phyloP scores from a whole-genome alignment of 139 green algal genomes.

The Dunaliella primolecta region DNA sequence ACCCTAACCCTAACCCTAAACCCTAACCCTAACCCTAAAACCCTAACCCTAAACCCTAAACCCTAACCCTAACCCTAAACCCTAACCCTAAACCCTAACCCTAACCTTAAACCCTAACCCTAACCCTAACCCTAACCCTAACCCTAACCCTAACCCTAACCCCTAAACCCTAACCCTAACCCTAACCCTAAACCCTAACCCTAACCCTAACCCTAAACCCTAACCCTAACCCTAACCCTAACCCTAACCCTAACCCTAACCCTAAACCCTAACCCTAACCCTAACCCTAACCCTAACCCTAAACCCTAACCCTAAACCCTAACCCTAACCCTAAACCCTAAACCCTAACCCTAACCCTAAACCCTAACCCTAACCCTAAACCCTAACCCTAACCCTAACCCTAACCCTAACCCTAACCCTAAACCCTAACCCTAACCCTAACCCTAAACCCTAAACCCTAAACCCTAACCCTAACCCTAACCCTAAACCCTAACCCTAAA shows the following conservation, averaged over 20 bases:
- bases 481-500: not conserved
- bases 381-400: constrained; percentile 2
- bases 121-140: constrained; percentile 3
- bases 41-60: not conserved
- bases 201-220: not conserved
- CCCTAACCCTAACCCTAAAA: no score
- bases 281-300: constrained; percentile 2
- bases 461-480: constrained; percentile 1
- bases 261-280: not conserved
- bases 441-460: not conserved
- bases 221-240: constrained; percentile 3
- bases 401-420: constrained; percentile 2
- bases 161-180: no score
- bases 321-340: no score
- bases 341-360: no score
- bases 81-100: not conserved
- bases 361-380: not conserved
- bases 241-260: not conserved
- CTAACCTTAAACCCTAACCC: not conserved
- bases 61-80: not conserved
- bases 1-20: constrained; percentile 1
- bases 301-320: not conserved
- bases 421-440: not conserved
- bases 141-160: no score
- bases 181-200: not conserved